These are phyloP conservation scores for Senna siamea DNA, from an alignment of 306 rosid species.

Conservation along the genomic window DNA sequence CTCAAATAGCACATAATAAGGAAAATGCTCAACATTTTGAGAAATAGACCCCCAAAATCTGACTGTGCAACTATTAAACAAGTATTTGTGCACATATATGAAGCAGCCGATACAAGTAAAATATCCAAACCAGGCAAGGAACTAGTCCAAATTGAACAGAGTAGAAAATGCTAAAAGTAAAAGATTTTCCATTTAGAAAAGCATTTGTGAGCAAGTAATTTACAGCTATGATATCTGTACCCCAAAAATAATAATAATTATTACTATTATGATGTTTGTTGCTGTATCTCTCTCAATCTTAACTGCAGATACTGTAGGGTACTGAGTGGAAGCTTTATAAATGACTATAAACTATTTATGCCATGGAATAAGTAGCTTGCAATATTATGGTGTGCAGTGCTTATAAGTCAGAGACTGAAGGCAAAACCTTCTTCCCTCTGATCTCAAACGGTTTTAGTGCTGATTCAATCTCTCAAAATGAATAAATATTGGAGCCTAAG, in stretches of 20 bases:
- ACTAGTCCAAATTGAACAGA: not conserved
- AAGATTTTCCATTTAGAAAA: not conserved
- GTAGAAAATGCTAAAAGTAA: not conserved
- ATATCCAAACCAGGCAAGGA: constrained; percentile 38
- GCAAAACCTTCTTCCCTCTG: constrained; percentile 99
- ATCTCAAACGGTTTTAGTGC: constrained; percentile 44
- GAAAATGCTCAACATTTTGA: no score
- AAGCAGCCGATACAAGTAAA: not conserved
- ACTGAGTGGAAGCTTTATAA: constrained; percentile 49
- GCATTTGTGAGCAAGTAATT: not conserved
- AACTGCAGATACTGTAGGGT: constrained; percentile 47
- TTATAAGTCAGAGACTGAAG: constrained; percentile 84
- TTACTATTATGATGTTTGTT: constrained; percentile 26
- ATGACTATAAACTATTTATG: constrained; percentile 62
- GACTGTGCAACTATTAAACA: no score
- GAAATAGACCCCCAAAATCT: no score
- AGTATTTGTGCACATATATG: not conserved
- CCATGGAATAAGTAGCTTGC: constrained; percentile 42
- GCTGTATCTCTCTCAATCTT: constrained; percentile 23
- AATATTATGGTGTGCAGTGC: constrained; percentile 40
- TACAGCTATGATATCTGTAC: not conserved
- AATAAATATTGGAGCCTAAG: constrained; percentile 46
- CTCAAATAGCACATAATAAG: no score
- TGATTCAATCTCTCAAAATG: constrained; percentile 46
- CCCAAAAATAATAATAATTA: not conserved